Evolutionary conservation across 805 yeast genomes (phyloP), one percentile per base, ranked within the genome.

Genomic region (Myxozyma melibiosi): DNA sequence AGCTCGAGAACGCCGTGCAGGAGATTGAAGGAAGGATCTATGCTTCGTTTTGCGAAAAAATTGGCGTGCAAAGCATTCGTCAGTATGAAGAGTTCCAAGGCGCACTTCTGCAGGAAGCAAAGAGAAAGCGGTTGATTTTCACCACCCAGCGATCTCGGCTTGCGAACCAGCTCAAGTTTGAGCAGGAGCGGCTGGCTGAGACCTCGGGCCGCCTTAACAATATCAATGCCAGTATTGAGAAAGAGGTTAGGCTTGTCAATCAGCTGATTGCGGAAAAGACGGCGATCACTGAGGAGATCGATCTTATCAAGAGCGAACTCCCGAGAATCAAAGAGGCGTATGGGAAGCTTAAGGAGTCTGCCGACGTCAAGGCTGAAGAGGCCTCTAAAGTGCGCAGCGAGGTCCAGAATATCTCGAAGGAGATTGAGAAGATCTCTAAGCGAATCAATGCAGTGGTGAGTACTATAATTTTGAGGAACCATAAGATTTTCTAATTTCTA

Each of bases 81-180:
- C 90, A 85, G 33, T 90, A 86, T 68, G 97, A 90, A 68, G 75
- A 74, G 42, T 75, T 81, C 11, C 87, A 85, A 53, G 91, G 92
- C 4, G 45, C 63, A 2, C 52, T 65, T 30, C 39, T 53, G 25
- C 69, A 68, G 44, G 53, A 61, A 50, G 55, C 64, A 14, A 55
- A 70, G 1, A 82, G 81, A 57, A 89, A 86, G 66, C 75, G 84
- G 43, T 77, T 86, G 1, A 83, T 83, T 61, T 80, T 80, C 56
- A 74, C 81, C 39, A 83, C 83, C 57, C 86, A 87, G 53, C 79
- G 86, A 16, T 71, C 84, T 14, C 78, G 82, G 6, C 70, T 88
- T 40, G 76, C 83, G 33, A 85, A 80, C 57, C 85, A 85, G 65
- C 65, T 86, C 16, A 74, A 75, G 9, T 87, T 88, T 69, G 96